Base-by-base conservation (phyloP, 2,329 filamentous ascomycete species). In the Claviceps africana region DNA sequence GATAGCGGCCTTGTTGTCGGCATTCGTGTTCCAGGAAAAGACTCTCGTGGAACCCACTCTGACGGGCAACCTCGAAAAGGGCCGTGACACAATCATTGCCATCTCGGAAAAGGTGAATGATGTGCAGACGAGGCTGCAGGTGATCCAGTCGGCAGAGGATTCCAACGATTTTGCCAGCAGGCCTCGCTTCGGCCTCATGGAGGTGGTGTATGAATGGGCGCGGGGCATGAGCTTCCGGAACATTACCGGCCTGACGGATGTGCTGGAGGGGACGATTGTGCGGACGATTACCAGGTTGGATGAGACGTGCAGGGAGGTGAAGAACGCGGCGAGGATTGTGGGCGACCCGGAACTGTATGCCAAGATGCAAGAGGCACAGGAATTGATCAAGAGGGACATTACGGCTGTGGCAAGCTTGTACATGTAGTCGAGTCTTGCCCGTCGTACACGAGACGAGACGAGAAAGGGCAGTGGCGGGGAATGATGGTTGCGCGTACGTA, bases 121-220 rank as follows among this genome's bases (percentile, higher is more conserved):
- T 39, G 83, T 91, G 50, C 93, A 98, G 71, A 89, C 87, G 15
- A 73, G 86, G 55, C 84, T 95, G 62, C 93, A 98, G 70, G 91
- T 98, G 31, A 91, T 97, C 53, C 80, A 95, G 54, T 87, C 86
- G 0, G 78, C 85, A 1, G 91, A 97, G 52, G 91, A 96, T 64
- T 85, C 84, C 53, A 95, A 94, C 61, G 91, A 97, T 67, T 96
- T 96, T 63, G 85, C 87, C 37, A 88, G 82, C 54, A 78, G 84
- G 51, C 88, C 90, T 2, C 79, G 91, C 10, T 98, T 98, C 64
- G 93, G 91, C 1, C 78, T 98, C 52, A 89, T 95, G 65, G 93
- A 98, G 68, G 93, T 98, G 0, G 94, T 98, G 35, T 96, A 97
- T 65, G 93, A 98, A 68, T 98, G 93, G 93, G 93, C 93, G 10